Evolutionary conservation across 768 basidiomycete species (phyloP), one percentile per base, ranked within the genome.

Genomic region (Suillus fuscotomentosus): DNA sequence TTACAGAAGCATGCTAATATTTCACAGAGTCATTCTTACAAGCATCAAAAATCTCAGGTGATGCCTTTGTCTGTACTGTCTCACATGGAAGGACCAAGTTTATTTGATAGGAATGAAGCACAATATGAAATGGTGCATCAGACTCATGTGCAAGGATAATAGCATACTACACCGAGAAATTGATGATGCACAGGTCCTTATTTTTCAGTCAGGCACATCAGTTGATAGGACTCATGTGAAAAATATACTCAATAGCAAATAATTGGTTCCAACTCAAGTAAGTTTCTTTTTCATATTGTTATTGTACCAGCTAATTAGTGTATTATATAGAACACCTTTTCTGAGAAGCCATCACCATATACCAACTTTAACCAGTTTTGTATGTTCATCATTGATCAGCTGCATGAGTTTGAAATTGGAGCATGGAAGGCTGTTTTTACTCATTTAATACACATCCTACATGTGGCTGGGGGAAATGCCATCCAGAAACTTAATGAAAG

Each of bases 271-370:
- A 55, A 53, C 50, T 34, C 31, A 60, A 66, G n/a, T 53, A 59
- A 15, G 57, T 59, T 13, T 54, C 41, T 42, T 15, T 36, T 36
- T 36, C 5, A 42, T 42, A 42, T 42, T 15, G 14, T 15, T 15
- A 24, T 3, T n/a, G 38, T 36, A 24, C 0, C 11, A 38, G 39
- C 56, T 36, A 42, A 36, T 22, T 15, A n/a, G 24, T 36, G 22
- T 48, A 10, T 14, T 31, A 10, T 63, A 13, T 45, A 62, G 65
- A 65, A 57, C 15, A 75, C 78, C 2, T 80, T 80, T 65, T 72
- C 75, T 5, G 60, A 70, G 7, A 67, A 62, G 5, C 62, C 78
- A 9, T 59, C 24, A 55, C 54, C 3, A 15, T 15, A 42, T 2
- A 1, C 5, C 24, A 61, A 60, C 3, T 62, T 71, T 31, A 60